Base-by-base conservation (phyloP, 139 green algal genomes). In the Astrephomene gubernaculifera region DNA sequence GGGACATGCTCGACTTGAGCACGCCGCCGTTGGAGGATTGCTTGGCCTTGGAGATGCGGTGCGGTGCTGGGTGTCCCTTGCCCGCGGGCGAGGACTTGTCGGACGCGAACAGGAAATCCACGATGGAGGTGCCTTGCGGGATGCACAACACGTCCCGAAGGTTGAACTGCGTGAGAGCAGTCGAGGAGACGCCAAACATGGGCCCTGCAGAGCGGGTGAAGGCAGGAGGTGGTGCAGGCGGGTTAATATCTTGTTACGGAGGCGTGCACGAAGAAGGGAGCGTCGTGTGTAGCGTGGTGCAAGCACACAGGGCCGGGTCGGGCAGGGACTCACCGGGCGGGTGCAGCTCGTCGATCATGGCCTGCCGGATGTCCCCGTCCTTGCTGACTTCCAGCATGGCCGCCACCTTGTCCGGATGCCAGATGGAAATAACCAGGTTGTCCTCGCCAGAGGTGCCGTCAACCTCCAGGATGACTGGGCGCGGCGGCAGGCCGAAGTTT, bases 361-460 rank as follows among this genome's bases (percentile, higher is more conserved):
- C 38, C 38, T 36, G 38, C 3, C 25, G 38, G 36, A 75, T 54
- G 39, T 57, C 68, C 8, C 68, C 68, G 22, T 75, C 68, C 14
- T 22, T 29, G 36, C 8, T 36, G 68, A 75, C 68, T 39, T 75
- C 68, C 39, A 75, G 38, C 39, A 75, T 24, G 9, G 68, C 12
- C 1, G 68, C 38, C 41, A 75, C 39, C 39, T 53, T 52, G 24
- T 75, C 68, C 7, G 38, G 68, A 22, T 75, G 38, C 68, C 68
- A 75, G 39, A 75, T 52, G 68, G 38, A 57, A 6, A 75, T 24
- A 21, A 75, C 39, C 38, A 75, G 68, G 63, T 70, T 70, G 31
- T 27, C 63, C 2, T 70, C 63, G 10, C 63, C 63, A 19, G 24
- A 39, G n/a, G 63, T 70, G 31, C 63, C 63, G 63, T 70, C 63